phyloP scores from a whole-genome alignment of 768 basidiomycete genomes.

The Xerocomus potaroensis region DNA sequence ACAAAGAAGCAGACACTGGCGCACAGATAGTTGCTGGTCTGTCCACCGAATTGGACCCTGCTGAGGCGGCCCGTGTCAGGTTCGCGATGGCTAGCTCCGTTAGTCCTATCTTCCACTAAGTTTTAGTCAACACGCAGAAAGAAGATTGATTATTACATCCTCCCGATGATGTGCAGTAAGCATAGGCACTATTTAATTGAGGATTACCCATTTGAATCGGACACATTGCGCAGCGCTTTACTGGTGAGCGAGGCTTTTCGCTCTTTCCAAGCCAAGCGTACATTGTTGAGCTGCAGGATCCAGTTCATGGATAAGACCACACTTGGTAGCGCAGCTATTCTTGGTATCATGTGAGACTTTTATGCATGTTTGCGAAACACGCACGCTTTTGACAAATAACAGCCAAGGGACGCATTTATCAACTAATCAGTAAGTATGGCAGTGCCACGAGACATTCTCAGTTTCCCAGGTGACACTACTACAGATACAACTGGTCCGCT shows the following conservation, averaged over 20 bases:
- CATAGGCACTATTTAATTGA: conserved; percentile 8
- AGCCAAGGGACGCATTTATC: conserved; percentile 60
- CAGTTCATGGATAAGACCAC: conserved; percentile 80
- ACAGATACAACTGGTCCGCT: conserved; percentile 61
- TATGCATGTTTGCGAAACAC: neutral
- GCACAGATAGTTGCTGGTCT: conserved; percentile 52
- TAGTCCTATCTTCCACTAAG: neutral
- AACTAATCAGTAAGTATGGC: conserved; percentile 52
- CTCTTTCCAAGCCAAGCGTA: neutral
- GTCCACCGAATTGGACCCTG: conserved; percentile 43
- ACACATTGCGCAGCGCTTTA: conserved; percentile 43
- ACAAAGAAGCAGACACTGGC: conserved; percentile 56
- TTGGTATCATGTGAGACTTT: conserved; percentile 57
- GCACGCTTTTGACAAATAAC: neutral
- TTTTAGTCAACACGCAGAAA: conserved; percentile 26
- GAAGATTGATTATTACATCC: conserved; percentile 65
- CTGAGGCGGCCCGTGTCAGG: conserved; percentile 51
- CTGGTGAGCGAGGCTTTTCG: conserved; percentile 33
- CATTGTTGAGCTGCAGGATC: conserved; percentile 41
- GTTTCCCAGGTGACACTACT: neutral
- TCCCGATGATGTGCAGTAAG: conserved; percentile 72
- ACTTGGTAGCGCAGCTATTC: conserved; percentile 59
- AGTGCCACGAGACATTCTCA: neutral
- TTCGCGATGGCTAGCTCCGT: conserved; percentile 14
- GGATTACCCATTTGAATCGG: neutral